These are phyloP conservation scores for Alternaria brassicae DNA, from an alignment of 2,329 filamentous ascomycete species.

Conservation along the genomic window DNA sequence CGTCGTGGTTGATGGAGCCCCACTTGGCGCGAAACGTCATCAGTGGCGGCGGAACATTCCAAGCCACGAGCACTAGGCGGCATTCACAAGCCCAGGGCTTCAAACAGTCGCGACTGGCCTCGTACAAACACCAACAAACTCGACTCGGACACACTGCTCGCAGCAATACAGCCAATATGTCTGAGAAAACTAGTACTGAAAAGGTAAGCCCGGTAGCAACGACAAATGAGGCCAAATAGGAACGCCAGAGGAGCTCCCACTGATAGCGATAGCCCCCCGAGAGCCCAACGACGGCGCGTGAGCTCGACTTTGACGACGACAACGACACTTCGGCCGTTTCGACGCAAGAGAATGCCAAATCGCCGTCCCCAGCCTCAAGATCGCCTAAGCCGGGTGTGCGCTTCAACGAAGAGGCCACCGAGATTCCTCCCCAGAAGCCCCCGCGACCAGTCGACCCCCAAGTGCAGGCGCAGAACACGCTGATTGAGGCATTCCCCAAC, in stretches of 20 bases:
- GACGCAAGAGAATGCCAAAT: constrained; percentile 32
- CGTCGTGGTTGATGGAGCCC: constrained; percentile 3
- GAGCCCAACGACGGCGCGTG: constrained; percentile 61
- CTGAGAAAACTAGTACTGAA: constrained; percentile 26
- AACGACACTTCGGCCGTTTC: constrained; percentile 52
- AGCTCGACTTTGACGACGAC: constrained; percentile 66
- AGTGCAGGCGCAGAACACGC: constrained; percentile 83
- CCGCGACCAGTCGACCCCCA: constrained; percentile 81
- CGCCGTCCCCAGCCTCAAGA: constrained; percentile 49
- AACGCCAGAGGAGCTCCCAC: not conserved
- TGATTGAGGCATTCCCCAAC: constrained; percentile 91
- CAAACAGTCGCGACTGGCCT: not conserved
- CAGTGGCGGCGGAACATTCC: constrained; percentile 16
- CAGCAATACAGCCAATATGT: constrained; percentile 16
- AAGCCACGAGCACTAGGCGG: constrained; percentile 22
- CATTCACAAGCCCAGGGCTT: constrained; percentile 8
- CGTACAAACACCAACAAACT: not conserved
- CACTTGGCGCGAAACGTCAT: constrained; percentile 27
- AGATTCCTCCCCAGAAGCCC: constrained; percentile 75
- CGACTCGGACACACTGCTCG: not conserved
- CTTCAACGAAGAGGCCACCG: constrained; percentile 55
- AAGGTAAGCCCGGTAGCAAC: constrained; percentile 13
- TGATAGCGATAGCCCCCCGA: constrained; percentile 27
- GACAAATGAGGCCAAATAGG: not conserved
- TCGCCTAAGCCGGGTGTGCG: constrained; percentile 55